phyloP scores from a whole-genome alignment of 345 rosid species.

The Linum trigynum region DNA sequence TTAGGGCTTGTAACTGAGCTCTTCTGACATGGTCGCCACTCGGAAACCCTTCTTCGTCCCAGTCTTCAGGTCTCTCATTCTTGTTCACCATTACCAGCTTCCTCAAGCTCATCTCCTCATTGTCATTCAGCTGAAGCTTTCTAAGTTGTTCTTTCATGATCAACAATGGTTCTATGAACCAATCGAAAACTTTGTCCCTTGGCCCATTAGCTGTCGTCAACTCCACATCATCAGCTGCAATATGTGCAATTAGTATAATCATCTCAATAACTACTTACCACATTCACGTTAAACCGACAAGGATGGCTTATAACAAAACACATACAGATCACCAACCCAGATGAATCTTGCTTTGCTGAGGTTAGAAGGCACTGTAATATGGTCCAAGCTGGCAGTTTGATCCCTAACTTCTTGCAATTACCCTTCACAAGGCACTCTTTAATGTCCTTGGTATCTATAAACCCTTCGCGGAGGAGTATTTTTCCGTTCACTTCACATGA shows the following conservation, averaged over 20 bases:
- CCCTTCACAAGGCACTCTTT: constrained; percentile 56
- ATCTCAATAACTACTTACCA: not conserved
- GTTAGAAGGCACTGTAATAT: constrained; percentile 57
- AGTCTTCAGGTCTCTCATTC: constrained; percentile 55
- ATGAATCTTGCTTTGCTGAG: constrained; percentile 55
- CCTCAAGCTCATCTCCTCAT: constrained; percentile 51
- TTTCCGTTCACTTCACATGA: constrained; percentile 71
- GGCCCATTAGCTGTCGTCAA: constrained; percentile 50
- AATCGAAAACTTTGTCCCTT: constrained; percentile 53
- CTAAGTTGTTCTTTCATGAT: constrained; percentile 74
- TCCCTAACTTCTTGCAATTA: constrained; percentile 42
- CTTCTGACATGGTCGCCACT: constrained; percentile 44
- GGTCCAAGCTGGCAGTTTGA: constrained; percentile 66
- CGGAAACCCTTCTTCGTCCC: constrained; percentile 52
- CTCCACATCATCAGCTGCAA: constrained; percentile 54
- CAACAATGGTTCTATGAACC: constrained; percentile 64
- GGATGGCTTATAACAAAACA: constrained; percentile 6
- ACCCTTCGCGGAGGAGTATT: constrained; percentile 48
- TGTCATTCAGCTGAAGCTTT: constrained; percentile 39
- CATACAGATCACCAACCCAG: constrained; percentile 64
- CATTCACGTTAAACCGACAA: not conserved
- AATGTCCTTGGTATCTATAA: constrained; percentile 51
- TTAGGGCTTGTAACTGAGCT: constrained; percentile 79
- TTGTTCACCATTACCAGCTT: constrained; percentile 35
- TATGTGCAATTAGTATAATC: not conserved